phyloP scores from a whole-genome alignment of 2,329 filamentous ascomycete species.

The Apiospora kogelbergensis region DNA sequence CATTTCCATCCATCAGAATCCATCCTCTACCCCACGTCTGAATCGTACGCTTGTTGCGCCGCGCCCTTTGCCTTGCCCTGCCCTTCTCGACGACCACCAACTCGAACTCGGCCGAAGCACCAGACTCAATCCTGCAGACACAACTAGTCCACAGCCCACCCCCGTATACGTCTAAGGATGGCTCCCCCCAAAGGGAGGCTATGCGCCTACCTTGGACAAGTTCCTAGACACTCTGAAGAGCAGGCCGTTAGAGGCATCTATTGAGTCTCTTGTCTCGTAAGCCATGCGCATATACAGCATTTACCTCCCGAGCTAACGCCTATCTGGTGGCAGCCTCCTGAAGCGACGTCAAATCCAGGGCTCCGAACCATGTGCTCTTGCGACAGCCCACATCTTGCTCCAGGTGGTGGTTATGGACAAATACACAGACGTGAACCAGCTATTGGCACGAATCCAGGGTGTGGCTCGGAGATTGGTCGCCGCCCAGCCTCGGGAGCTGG shows the following conservation, averaged over 20 bases:
- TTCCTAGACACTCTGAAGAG: constrained; percentile 79
- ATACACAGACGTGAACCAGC: constrained; percentile 72
- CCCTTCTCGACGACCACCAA: constrained; percentile 14
- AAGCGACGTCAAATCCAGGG: constrained; percentile 89
- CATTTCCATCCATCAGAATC: neutral
- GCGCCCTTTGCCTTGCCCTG: neutral
- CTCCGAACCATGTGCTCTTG: constrained; percentile 84
- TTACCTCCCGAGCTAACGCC: neutral
- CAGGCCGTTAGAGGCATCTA: constrained; percentile 74
- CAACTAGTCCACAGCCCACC: neutral
- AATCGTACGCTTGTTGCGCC: neutral
- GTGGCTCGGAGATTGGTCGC: constrained; percentile 76
- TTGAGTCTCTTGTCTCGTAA: constrained; percentile 82
- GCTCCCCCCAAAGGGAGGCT: constrained; percentile 53
- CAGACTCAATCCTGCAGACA: constrained; percentile 11
- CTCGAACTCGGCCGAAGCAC: constrained; percentile 9
- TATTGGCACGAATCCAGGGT: constrained; percentile 77
- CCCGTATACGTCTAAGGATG: constrained; percentile 43
- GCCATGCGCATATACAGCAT: constrained; percentile 25
- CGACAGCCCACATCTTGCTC: constrained; percentile 84
- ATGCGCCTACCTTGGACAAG: constrained; percentile 72
- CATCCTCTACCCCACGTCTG: neutral
- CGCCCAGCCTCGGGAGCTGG: constrained; percentile 86
- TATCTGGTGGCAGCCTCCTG: constrained; percentile 61
- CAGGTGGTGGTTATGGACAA: constrained; percentile 82